A percentile compares a stretch with the other conserved stretches of the same genome.
Conservation (phyloP, 176 grass and related monocot genomes). For the Typha latifolia region DNA sequence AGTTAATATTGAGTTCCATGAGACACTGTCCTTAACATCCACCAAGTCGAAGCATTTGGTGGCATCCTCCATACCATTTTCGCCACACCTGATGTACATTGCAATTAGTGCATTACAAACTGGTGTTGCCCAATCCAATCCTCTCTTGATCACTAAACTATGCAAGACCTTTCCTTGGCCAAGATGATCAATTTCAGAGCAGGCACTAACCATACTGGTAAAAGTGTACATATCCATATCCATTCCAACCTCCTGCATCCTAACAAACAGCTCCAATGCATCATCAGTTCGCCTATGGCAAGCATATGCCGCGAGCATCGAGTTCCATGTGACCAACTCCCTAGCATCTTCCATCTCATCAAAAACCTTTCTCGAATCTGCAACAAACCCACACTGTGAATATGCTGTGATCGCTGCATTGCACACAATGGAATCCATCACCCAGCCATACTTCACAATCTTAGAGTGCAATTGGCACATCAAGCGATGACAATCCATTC, state of each 20-base stretch:
- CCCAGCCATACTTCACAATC: constrained; percentile 33
- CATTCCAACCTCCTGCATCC: constrained; percentile 18
- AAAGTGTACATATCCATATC: constrained; percentile 53
- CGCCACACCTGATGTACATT: constrained; percentile 37
- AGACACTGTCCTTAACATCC: constrained; percentile 32
- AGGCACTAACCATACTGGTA: constrained; percentile 45
- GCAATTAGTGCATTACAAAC: constrained; percentile 52
- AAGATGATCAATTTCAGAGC: constrained; percentile 7
- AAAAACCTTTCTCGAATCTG: constrained; percentile 38
- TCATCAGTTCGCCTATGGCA: constrained; percentile 18
- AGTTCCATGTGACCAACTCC: constrained; percentile 71
- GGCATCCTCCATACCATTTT: constrained; percentile 41
- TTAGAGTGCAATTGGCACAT: constrained; percentile 45
- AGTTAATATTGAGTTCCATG: constrained; percentile 64
- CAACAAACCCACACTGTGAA: constrained; percentile 28
- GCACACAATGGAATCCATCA: constrained; percentile 18
- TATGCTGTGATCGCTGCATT: constrained; percentile 51
- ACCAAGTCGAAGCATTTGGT: constrained; percentile 33
- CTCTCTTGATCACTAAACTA: constrained; percentile 30
- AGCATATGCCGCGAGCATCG: constrained; percentile 44
- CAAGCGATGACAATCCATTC: not conserved
- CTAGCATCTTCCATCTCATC: constrained; percentile 28
- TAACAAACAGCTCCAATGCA: constrained; percentile 27
- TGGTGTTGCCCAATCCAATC: constrained; percentile 25
- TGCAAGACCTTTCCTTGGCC: constrained; percentile 35